These are phyloP conservation scores for Colletotrichum cuscutae DNA, from an alignment of 2,329 filamentous ascomycete genomes.

Conservation along the genomic window DNA sequence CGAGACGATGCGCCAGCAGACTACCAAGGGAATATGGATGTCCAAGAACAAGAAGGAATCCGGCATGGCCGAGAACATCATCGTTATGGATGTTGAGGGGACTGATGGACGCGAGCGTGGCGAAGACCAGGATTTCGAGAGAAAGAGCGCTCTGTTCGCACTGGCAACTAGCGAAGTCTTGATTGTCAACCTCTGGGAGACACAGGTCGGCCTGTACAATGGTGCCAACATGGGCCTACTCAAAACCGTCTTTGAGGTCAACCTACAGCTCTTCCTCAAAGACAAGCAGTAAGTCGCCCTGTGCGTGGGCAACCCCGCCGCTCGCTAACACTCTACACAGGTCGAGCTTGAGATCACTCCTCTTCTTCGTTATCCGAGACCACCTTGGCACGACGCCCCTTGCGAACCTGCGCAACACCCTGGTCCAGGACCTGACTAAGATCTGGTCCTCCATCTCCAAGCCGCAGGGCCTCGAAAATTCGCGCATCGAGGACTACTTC, in stretches of 20 bases:
- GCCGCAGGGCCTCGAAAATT: conserved; percentile 86
- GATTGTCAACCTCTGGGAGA: conserved; percentile 99
- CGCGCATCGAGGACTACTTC: conserved; percentile 95
- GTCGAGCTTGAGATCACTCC: conserved; percentile 86
- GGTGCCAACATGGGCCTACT: conserved; percentile 98
- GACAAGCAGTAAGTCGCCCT: conserved; percentile 79
- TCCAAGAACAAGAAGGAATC: conserved; percentile 87
- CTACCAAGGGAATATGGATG: conserved; percentile 99
- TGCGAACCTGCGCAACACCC: conserved; percentile 86
- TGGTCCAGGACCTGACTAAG: conserved; percentile 89
- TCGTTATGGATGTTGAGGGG: conserved; percentile 99
- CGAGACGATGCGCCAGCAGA: conserved; percentile 92
- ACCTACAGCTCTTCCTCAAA: conserved; percentile 95
- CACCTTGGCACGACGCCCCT: conserved; percentile 93
- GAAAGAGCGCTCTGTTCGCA: conserved; percentile 97
- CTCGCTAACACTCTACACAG: conserved; percentile 53
- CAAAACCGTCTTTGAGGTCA: conserved; percentile 99
- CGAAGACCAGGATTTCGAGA: conserved; percentile 98
- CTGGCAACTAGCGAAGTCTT: conserved; percentile 97
- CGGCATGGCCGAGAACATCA: conserved; percentile 93
- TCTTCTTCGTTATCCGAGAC: conserved; percentile 99
- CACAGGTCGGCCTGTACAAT: conserved; percentile 97
- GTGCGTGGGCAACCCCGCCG: background rate
- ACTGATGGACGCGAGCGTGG: conserved; percentile 96
- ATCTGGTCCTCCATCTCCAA: conserved; percentile 96